Evolutionary conservation across 2,329 filamentous ascomycete species (phyloP).

Genomic region (Pseudogymnoascus sp.): DNA sequence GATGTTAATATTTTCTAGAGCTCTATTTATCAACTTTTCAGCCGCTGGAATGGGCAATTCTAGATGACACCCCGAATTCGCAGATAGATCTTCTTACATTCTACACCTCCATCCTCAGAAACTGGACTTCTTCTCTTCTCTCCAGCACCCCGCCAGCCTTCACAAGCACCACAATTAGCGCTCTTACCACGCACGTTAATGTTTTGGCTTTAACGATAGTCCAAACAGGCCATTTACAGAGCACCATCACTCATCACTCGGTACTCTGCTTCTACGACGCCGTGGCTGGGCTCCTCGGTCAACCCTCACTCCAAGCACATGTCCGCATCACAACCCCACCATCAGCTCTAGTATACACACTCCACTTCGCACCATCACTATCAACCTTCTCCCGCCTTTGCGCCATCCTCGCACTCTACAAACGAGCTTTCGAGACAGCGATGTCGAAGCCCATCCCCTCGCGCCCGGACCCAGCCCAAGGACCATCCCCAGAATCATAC

Average conservation of each 20-base stretch:
- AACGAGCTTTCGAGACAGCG: slow-evolving; percentile 63
- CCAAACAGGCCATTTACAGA: slow-evolving; percentile 41
- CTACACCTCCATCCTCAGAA: slow-evolving; percentile 60
- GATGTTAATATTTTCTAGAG: slow-evolving; percentile 34
- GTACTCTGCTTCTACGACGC: slow-evolving; percentile 67
- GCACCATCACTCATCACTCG: slow-evolving; percentile 42
- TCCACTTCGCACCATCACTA: slow-evolving; percentile 61
- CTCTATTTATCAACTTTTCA: slow-evolving; percentile 43
- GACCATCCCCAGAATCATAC: slow-evolving; percentile 37
- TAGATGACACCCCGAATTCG: slow-evolving; percentile 44
- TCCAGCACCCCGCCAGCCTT: slow-evolving; percentile 28
- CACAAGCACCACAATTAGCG: slow-evolving; percentile 27
- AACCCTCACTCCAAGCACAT: slow-evolving; percentile 42
- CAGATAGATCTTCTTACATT: slow-evolving; percentile 57
- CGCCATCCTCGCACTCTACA: slow-evolving; percentile 64
- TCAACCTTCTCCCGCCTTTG: slow-evolving; percentile 63
- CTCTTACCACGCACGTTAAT: slow-evolving; percentile 45
- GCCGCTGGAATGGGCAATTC: slow-evolving; percentile 45
- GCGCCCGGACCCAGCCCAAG: slow-evolving; percentile 28
- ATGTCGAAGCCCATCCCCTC: slow-evolving; percentile 36
- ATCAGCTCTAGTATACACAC: slow-evolving; percentile 59
- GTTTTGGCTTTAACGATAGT: slow-evolving; percentile 52
- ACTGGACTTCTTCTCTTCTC: slow-evolving; percentile 46
- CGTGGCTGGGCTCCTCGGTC: slow-evolving; percentile 49
- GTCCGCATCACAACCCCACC: slow-evolving; percentile 65